Evolutionary conservation across 257 asterid species (phyloP).

Genomic region (Coffea eugenioides): DNA sequence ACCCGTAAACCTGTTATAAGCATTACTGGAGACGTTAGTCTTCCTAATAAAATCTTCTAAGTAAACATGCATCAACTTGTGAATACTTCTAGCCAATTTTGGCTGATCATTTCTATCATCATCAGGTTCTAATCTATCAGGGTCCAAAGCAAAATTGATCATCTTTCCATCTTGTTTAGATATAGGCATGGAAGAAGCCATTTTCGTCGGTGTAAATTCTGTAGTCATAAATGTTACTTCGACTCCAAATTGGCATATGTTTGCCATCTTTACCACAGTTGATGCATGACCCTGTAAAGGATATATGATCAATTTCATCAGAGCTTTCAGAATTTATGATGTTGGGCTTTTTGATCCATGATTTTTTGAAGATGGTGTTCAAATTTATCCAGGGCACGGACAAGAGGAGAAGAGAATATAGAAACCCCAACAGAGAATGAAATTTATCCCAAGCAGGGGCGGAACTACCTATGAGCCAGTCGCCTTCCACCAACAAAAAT

Average conservation of each 20-base stretch:
- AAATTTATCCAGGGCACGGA: too few species aligned
- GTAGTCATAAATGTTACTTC: slow-evolving; percentile 45
- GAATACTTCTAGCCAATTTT: slow-evolving; percentile 29
- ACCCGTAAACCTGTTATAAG: slow-evolving; percentile 24
- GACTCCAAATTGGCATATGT: slow-evolving; percentile 34
- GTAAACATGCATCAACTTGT: slow-evolving; percentile 30
- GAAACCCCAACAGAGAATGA: too few species aligned
- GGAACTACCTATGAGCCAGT: too few species aligned
- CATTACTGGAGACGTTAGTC: background rate
- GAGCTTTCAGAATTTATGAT: background rate
- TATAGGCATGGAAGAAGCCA: slow-evolving; percentile 13
- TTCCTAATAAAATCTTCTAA: slow-evolving; percentile 32
- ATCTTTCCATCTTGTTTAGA: slow-evolving; percentile 1
- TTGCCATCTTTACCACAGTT: slow-evolving; percentile 46
- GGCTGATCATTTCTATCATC: slow-evolving; percentile 32
- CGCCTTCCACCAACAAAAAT: too few species aligned
- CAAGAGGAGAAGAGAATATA: too few species aligned
- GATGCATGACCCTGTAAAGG: slow-evolving; percentile 59
- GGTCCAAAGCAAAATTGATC: slow-evolving; percentile 29
- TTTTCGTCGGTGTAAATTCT: slow-evolving; percentile 15
- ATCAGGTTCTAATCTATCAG: slow-evolving; percentile 36
- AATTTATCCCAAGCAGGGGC: too few species aligned
- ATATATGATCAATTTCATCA: background rate
- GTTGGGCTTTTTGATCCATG: slow-evolving; percentile 8
- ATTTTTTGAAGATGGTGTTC: background rate